A percentile compares a stretch with the other conserved stretches of the same genome.
Conservation (phyloP, 306 rosid species). For the Fagus crenata region DNA sequence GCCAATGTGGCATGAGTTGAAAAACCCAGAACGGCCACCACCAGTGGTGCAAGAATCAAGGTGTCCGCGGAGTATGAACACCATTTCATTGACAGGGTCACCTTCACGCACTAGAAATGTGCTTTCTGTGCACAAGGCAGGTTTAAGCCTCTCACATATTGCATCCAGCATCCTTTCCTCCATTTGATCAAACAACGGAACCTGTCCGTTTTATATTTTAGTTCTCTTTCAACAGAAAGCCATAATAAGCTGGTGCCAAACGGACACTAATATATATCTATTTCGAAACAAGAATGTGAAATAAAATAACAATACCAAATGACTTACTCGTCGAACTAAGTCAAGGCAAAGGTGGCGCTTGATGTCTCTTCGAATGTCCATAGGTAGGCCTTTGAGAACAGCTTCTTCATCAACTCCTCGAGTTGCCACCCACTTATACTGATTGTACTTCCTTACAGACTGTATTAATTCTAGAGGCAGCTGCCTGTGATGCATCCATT, state of each 20-base stretch:
- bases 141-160: constrained; percentile 87
- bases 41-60: constrained; percentile 94
- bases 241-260: no score
- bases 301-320: not conserved
- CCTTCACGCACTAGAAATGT: constrained; percentile 79
- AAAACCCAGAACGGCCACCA: constrained; percentile 90
- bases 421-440: constrained; percentile 92
- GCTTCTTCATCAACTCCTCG: constrained; percentile 88
- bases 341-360: constrained; percentile 97
- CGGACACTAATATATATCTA: not conserved
- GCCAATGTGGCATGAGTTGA: constrained; percentile 75
- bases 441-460: constrained; percentile 74
- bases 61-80: constrained; percentile 83
- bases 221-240: no score
- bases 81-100: constrained; percentile 91
- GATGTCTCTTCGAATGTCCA: constrained; percentile 87
- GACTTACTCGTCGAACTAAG: constrained; percentile 80
- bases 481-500: constrained; percentile 98
- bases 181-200: constrained; percentile 89
- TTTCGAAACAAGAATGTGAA: not conserved
- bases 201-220: constrained; percentile 40
- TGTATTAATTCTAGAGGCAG: constrained; percentile 68
- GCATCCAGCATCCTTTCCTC: constrained; percentile 95
- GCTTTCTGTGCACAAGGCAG: constrained; percentile 77
- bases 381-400: constrained; percentile 70